Evolutionary conservation across 1,284 basidiomycete genomes (phyloP).

Genomic region (Pyrrhoderma noxium): DNA sequence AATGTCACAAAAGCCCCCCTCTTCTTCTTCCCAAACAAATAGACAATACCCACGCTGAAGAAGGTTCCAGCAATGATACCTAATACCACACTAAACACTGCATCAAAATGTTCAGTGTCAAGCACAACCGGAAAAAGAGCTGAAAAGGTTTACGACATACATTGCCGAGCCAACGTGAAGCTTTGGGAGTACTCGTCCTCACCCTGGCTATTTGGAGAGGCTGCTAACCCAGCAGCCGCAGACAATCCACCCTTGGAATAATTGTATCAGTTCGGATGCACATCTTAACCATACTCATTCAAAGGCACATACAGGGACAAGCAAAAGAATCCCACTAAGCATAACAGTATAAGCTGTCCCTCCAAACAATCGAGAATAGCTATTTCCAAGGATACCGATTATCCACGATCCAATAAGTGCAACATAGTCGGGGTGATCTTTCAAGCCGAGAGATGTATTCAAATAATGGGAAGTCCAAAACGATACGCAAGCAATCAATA

Average conservation of each 20-base stretch:
- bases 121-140: background rate
- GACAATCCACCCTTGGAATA: too few relatives aligned
- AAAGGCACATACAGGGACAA: conserved; percentile 59
- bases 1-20: conserved; percentile 73
- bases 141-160: conserved; percentile 2
- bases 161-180: conserved; percentile 20
- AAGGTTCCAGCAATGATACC: conserved; percentile 82
- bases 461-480: conserved; percentile 17
- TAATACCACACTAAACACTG: conserved; percentile 77
- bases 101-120: background rate
- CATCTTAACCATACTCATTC: too few relatives aligned
- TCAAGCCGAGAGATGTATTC: conserved; percentile 30
- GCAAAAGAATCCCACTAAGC: conserved; percentile 81
- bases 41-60: conserved; percentile 72
- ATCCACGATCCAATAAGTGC: conserved; percentile 76
- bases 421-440: conserved; percentile 45
- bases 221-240: too few relatives aligned
- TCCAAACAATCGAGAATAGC: conserved; percentile 69
- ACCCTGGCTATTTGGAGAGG: too few relatives aligned
- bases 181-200: conserved; percentile 36
- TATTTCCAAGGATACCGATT: conserved; percentile 74
- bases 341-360: conserved; percentile 84
- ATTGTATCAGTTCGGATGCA: too few relatives aligned
- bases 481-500: conserved; percentile 27
- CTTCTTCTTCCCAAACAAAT: conserved; percentile 67